Evolutionary conservation across 345 rosid species (phyloP).

Genomic region (Hibiscus trionum): DNA sequence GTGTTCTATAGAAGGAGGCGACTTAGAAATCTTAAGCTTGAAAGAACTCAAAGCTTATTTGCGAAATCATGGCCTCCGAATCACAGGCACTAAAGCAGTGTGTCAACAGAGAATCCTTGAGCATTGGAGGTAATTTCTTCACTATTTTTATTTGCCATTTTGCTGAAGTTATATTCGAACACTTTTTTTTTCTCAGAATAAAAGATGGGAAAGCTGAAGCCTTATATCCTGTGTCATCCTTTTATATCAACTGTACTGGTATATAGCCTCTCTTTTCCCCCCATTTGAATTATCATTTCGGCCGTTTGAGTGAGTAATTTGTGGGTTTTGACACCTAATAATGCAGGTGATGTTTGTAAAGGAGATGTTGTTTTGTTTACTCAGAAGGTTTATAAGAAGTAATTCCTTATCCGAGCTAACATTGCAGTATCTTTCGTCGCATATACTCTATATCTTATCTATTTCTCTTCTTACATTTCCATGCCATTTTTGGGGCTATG

Average conservation of each 20-base stretch:
- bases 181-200: constrained; percentile 27
- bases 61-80: constrained; percentile 40
- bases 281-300: not conserved
- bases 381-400: constrained; percentile 54
- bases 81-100: constrained; percentile 40
- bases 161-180: not conserved
- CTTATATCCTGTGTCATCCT: constrained; percentile 46
- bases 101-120: constrained; percentile 40
- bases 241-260: constrained; percentile 51
- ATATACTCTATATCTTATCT: not conserved
- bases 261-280: not conserved
- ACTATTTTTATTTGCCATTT: not conserved
- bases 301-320: not conserved
- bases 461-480: not conserved
- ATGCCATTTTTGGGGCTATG: constrained; percentile 2
- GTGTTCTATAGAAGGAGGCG: constrained; percentile 26
- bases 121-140: constrained; percentile 40
- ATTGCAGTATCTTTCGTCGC: not conserved
- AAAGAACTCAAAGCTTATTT: constrained; percentile 46
- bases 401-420: constrained; percentile 8
- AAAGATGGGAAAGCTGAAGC: constrained; percentile 43
- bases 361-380: constrained; percentile 56
- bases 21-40: constrained; percentile 30
- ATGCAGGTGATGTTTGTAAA: constrained; percentile 58
- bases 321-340: constrained; percentile 5